Base-by-base conservation (phyloP, 2,329 filamentous ascomycete genomes). In the Penicillium janthinellum region DNA sequence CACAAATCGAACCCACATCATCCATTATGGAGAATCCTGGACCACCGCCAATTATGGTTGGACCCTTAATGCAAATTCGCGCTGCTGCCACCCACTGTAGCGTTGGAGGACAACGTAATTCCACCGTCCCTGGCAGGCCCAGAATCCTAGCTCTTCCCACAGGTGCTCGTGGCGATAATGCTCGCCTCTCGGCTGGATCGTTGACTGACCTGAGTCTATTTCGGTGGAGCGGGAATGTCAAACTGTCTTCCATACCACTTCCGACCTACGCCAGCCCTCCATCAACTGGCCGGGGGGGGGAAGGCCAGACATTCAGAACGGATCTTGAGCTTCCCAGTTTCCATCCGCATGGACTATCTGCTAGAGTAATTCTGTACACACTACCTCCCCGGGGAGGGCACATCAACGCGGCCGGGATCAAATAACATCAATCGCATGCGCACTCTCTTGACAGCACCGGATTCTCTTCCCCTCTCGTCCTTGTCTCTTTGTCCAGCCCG, bases 131-230 rank as follows among this genome's bases (percentile, higher is more conserved):
- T 71, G 70, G 59, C 66, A 67, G 65, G 65, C 63, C 59, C 59
- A 63, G 64, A 66, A 67, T 67, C 59, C 11, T 60, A 65, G 60
- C 61, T 42, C 37, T 51, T 44, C 35, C 48, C 44, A 57, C 52
- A 65, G 57, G 59, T 67, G 61, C 68, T 73, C 70, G 69, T 74
- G 72, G 71, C 65, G 60, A 69, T 60, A 61, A 61, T 63, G 61
- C 65, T 66, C 64, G 42, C 22, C 42, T 63, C 35, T 49, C 53
- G 55, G 35, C 55, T 56, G 37, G 53, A 20, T 39, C 22, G 31
- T 56, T 37, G 56, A 39, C 35, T 28, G 25, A 41, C 12, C 45
- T 57, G 14, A 38, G 45, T 38, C 47, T 57, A 57, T 57, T 57
- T 51, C 51, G 28, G 37, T 44, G 35, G 22, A 20, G 47, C 4